A percentile compares a stretch with the other conserved stretches of the same genome.
Conservation (phyloP, 305 asterid species). For the Ilex paraguariensis region DNA sequence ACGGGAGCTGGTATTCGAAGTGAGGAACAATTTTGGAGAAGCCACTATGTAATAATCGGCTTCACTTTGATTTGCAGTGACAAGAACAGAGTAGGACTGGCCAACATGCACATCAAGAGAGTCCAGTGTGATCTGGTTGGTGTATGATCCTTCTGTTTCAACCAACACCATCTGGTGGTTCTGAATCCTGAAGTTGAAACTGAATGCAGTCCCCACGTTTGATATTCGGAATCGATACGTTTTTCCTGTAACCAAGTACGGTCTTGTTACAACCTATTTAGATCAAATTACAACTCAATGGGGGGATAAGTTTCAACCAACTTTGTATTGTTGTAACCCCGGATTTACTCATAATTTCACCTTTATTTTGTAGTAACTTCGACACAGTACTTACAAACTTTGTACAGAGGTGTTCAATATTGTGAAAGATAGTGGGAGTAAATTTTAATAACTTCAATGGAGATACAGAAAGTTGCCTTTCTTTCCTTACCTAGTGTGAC, state of each 20-base stretch:
- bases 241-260: conserved; percentile 26
- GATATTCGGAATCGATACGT: conserved; percentile 47
- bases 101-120: conserved; percentile 68
- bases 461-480: too few species aligned
- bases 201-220: conserved; percentile 41
- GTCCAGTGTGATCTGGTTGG: conserved; percentile 36
- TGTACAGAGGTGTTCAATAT: too few species aligned
- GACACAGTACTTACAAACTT: too few species aligned
- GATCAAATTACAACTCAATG: too few species aligned
- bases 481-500: conserved; percentile 40
- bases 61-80: conserved; percentile 34
- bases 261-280: too few species aligned
- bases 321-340: too few species aligned
- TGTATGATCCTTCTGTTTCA: conserved; percentile 74
- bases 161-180: conserved; percentile 50
- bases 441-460: too few species aligned
- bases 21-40: conserved; percentile 35
- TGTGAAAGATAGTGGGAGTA: too few species aligned
- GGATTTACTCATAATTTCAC: too few species aligned
- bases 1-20: conserved; percentile 10
- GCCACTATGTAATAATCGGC: conserved; percentile 54
- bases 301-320: too few species aligned
- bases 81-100: conserved; percentile 64
- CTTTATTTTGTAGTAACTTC: too few species aligned
- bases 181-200: conserved; percentile 56